These are phyloP conservation scores for Phylloporus sp. DNA, from an alignment of 768 basidiomycete genomes.

Conservation along the genomic window DNA sequence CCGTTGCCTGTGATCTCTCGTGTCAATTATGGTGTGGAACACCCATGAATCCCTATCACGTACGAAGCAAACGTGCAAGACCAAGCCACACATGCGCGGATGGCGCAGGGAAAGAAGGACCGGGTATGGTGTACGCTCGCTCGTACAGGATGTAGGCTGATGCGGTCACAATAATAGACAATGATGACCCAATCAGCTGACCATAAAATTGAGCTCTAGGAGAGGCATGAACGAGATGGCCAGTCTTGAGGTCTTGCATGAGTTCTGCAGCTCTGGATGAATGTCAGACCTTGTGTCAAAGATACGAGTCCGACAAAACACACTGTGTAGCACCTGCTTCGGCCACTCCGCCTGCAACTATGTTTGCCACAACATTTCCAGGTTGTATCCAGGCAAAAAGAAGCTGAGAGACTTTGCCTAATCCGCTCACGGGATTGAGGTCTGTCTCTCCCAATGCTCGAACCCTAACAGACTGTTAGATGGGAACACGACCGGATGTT, in stretches of 20 bases:
- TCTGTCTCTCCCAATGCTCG: constrained; percentile 96
- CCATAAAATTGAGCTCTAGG: constrained; percentile 94
- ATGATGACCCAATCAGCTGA: constrained; percentile 84
- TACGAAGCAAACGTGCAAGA: constrained; percentile 72
- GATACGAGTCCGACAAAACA: constrained; percentile 18
- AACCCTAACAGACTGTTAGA: constrained; percentile 49
- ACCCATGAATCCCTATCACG: constrained; percentile 26
- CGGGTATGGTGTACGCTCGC: constrained; percentile 83
- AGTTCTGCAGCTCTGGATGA: constrained; percentile 81
- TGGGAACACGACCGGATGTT: background rate
- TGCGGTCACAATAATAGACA: constrained; percentile 86
- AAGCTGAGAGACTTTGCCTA: constrained; percentile 93
- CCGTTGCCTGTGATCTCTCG: constrained; percentile 59
- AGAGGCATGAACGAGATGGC: constrained; percentile 86
- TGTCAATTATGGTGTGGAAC: constrained; percentile 1
- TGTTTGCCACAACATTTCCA: constrained; percentile 94
- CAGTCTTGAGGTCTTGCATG: constrained; percentile 98
- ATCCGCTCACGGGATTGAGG: constrained; percentile 85
- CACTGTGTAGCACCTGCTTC: constrained; percentile 94
- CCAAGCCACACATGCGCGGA: constrained; percentile 92
- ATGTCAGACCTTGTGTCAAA: background rate
- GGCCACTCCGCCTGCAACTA: constrained; percentile 95
- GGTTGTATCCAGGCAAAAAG: constrained; percentile 94
- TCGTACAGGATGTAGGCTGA: constrained; percentile 87
- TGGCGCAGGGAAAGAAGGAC: constrained; percentile 93